Evolutionary conservation across 192 early-diverging fungal genomes (phyloP).

Genomic region (Lunasporangiospora selenospora): DNA sequence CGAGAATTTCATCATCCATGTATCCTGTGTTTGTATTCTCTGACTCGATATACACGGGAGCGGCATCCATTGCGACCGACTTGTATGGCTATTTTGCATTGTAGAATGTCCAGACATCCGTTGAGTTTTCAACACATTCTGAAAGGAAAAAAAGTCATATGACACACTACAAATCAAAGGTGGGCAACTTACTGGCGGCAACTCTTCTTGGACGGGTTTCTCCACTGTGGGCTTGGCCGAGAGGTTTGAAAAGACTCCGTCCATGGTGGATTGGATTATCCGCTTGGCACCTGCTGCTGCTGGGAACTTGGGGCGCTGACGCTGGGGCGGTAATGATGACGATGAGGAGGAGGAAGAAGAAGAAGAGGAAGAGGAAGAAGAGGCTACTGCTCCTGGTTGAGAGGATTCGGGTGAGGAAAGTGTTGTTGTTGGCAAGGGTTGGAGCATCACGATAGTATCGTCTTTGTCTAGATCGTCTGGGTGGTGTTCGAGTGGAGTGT

Average conservation of each 20-base stretch:
- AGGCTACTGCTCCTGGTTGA: not conserved
- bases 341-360: not conserved
- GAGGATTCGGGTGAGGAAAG: not conserved
- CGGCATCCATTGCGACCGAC: conserved; percentile 74
- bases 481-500: conserved; percentile 51
- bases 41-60: conserved; percentile 82
- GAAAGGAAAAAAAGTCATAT: too few species aligned
- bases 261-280: conserved; percentile 49
- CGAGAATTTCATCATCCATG: conserved; percentile 84
- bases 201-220: conserved; percentile 51
- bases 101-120: too few species aligned
- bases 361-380: conserved; percentile 3
- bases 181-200: conserved; percentile 63
- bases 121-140: too few species aligned
- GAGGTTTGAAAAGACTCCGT: conserved; percentile 64
- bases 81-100: conserved; percentile 72
- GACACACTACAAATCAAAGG: too few species aligned
- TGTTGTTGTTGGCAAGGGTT: not conserved
- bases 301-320: conserved; percentile 15
- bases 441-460: conserved; percentile 45
- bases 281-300: conserved; percentile 11
- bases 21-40: conserved; percentile 72
- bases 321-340: not conserved
- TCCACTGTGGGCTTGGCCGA: conserved; percentile 60
- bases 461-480: conserved; percentile 58